These are phyloP conservation scores for Trebouxia gelatinosa DNA, from an alignment of 163 green algal genomes.

Conservation along the genomic window DNA sequence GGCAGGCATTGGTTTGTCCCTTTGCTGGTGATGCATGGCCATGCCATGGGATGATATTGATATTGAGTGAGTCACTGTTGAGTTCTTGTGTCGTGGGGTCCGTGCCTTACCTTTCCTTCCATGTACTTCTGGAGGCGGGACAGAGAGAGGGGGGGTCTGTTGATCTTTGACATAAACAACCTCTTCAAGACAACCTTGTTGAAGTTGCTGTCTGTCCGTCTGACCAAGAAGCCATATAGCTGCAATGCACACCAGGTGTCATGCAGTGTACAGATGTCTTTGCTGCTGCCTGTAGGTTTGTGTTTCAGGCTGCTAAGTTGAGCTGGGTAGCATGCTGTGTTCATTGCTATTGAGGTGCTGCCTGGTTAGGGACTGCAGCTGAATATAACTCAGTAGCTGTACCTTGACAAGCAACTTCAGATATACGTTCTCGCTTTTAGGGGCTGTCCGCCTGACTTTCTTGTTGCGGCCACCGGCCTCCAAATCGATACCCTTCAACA, in stretches of 20 bases:
- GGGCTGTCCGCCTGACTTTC: constrained; percentile 83
- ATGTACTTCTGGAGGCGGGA: constrained; percentile 94
- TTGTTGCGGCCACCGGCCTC: constrained; percentile 95
- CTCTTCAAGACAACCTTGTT: constrained; percentile 97
- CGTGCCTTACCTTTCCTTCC: constrained; percentile 88
- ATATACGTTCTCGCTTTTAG: constrained; percentile 99
- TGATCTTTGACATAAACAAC: constrained; percentile 95
- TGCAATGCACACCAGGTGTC: constrained; percentile 49
- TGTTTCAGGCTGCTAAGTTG: not conserved
- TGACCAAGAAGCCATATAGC: constrained; percentile 97
- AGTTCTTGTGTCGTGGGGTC: no score
- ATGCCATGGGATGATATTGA: no score
- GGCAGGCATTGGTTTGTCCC: no score
- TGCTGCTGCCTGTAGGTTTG: not conserved
- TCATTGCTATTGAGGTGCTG: not conserved
- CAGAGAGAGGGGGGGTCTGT: constrained; percentile 93
- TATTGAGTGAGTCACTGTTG: no score
- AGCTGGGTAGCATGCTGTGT: not conserved
- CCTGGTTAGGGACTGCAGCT: constrained; percentile 1
- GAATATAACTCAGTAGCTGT: constrained; percentile 7
- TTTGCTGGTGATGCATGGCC: no score
- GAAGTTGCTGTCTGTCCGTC: constrained; percentile 94
- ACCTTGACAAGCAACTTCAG: constrained; percentile 99
- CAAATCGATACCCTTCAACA: constrained; percentile 95
- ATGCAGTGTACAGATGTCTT: not conserved